Conservation (phyloP, 345 rosid species). For the Salix viminalis region DNA sequence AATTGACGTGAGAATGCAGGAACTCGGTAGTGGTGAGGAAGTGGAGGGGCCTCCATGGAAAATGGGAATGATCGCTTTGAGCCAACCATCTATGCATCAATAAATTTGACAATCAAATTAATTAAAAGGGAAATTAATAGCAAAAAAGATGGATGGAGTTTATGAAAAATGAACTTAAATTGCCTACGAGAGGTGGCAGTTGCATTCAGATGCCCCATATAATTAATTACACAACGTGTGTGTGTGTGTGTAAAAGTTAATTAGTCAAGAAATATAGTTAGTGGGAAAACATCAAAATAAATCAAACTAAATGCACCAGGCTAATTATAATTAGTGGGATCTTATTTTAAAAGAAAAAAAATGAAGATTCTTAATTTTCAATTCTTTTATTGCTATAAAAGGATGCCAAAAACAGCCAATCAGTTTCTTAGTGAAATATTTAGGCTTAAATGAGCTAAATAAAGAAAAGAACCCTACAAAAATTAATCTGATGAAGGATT, state of each 20-base stretch:
- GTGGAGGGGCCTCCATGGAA: constrained; percentile 22
- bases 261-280: background rate
- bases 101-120: background rate
- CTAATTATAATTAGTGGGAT: background rate
- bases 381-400: too few relatives aligned
- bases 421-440: background rate
- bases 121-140: background rate
- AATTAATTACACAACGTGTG: too few relatives aligned
- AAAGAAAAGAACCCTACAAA: background rate
- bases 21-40: constrained; percentile 16
- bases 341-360: too few relatives aligned
- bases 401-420: background rate
- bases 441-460: background rate
- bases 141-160: background rate
- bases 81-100: constrained; percentile 28
- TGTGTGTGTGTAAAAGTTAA: too few relatives aligned
- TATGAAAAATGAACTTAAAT: background rate
- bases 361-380: background rate
- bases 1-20: constrained; percentile 14
- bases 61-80: constrained; percentile 42
- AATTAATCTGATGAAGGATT: background rate
- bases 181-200: too few relatives aligned
- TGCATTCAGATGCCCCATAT: too few relatives aligned
- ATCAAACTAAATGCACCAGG: too few relatives aligned
- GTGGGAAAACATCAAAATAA: too few relatives aligned